Evolutionary conservation across 805 yeast species (phyloP).

Genomic region (Yamadazyma tumulicola): DNA sequence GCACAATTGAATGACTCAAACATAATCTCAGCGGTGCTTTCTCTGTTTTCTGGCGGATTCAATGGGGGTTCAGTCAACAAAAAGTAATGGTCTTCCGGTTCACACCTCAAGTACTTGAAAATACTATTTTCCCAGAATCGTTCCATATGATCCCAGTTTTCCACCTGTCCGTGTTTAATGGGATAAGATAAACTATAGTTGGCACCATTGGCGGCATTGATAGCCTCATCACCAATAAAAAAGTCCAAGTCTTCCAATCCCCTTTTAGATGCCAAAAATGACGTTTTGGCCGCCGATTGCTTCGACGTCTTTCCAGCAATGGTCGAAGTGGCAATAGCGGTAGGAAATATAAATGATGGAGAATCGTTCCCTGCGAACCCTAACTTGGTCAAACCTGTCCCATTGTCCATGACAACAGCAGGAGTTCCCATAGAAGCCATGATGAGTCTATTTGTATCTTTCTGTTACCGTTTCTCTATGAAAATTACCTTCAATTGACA

Average conservation of each 20-base stretch:
- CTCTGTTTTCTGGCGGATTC: slow-evolving; percentile 99
- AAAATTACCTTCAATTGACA: no score
- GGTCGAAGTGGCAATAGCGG: slow-evolving; percentile 84
- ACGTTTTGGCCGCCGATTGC: slow-evolving; percentile 41
- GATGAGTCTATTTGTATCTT: neutral
- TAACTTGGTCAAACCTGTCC: slow-evolving; percentile 95
- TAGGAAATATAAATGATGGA: slow-evolving; percentile 95
- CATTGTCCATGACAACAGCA: slow-evolving; percentile 97
- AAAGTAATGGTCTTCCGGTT: slow-evolving; percentile 98
- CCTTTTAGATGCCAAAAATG: slow-evolving; percentile 51
- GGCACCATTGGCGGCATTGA: slow-evolving; percentile 87
- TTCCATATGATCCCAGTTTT: slow-evolving; percentile 99
- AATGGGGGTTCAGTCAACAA: slow-evolving; percentile 96
- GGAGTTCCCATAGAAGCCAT: slow-evolving; percentile 75
- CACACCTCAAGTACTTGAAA: slow-evolving; percentile 93
- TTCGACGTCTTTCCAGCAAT: slow-evolving; percentile 41
- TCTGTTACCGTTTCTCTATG: no score
- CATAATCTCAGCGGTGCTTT: slow-evolving; percentile 97
- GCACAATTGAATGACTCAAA: slow-evolving; percentile 98
- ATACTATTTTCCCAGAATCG: slow-evolving; percentile 97
- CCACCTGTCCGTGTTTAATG: slow-evolving; percentile 95
- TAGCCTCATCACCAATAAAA: slow-evolving; percentile 93
- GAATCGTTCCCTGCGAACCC: slow-evolving; percentile 99
- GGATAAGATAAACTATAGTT: slow-evolving; percentile 87
- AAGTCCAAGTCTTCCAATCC: slow-evolving; percentile 95